These are phyloP conservation scores for Aegilops speltoides DNA, from an alignment of 176 grass and related monocot genomes.

Conservation along the genomic window DNA sequence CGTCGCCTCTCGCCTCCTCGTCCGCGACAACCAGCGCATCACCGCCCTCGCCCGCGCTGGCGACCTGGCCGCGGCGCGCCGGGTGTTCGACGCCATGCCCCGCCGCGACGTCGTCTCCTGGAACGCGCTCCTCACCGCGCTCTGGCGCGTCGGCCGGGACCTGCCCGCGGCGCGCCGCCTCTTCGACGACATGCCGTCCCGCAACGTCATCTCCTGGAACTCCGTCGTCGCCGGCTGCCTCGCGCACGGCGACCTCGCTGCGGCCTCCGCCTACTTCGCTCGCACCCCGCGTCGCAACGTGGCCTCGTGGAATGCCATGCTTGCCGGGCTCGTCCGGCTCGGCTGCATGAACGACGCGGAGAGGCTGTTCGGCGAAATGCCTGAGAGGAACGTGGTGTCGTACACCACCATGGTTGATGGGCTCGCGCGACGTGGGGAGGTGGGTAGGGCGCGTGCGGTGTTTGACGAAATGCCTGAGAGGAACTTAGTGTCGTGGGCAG, in stretches of 20 bases:
- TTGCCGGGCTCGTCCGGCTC: constrained; percentile 63
- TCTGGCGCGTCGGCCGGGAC: constrained; percentile 67
- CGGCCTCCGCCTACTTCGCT: constrained; percentile 63
- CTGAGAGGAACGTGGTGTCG: constrained; percentile 67
- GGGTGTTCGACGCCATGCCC: constrained; percentile 78
- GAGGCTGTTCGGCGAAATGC: constrained; percentile 68
- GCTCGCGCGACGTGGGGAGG: constrained; percentile 42
- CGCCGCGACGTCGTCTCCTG: constrained; percentile 72
- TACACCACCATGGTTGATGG: constrained; percentile 80
- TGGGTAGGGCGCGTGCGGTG: constrained; percentile 52
- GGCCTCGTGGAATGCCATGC: constrained; percentile 86
- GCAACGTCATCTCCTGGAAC: constrained; percentile 89
- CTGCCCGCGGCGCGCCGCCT: constrained; percentile 51
- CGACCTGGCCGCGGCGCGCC: constrained; percentile 56
- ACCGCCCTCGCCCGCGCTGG: constrained; percentile 52
- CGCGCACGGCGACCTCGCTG: constrained; percentile 51
- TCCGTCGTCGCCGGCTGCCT: constrained; percentile 71
- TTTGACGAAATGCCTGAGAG: constrained; percentile 74
- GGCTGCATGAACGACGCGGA: constrained; percentile 48
- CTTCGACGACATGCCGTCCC: constrained; percentile 68
- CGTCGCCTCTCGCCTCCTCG: not conserved
- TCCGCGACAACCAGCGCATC: constrained; percentile 58
- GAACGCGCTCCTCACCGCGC: constrained; percentile 77
- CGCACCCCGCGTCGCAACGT: constrained; percentile 57
- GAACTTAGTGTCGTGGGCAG: constrained; percentile 71